Evolutionary conservation across 768 basidiomycete species (phyloP), one percentile per base, ranked within the genome.

Genomic region (Auricularia heimuer): DNA sequence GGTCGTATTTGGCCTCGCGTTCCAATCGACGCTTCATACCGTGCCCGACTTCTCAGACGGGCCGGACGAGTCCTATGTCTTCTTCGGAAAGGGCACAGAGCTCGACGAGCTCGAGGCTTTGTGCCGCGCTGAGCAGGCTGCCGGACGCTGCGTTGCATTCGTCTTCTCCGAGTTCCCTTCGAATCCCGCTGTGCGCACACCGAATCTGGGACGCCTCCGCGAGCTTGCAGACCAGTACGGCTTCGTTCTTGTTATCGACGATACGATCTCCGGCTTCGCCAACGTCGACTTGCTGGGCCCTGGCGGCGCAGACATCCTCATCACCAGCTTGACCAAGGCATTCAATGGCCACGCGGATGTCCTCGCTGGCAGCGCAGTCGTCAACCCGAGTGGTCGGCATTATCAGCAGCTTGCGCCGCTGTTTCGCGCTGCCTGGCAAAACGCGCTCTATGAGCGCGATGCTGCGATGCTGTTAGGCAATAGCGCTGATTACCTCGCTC

Each of bases 321-420:
- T 81, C 56, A 80, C 78, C 67, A 80, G 79, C 71, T 66, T 84
- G 69, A 81, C 81, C 24, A 84, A 84, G 74, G 77, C 83, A 63
- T 84, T 84, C 70, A 79, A 78, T 65, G 82, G 82, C 1, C 78
- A 80, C 64, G 75, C 77, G 12, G 83, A 84, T 68, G 82, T 83
- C 62, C 81, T 83, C 78, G 82, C 82, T 33, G 82, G 82, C 68
- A 79, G 78, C 21, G 47, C 47, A 6, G 47, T 51, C 10, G 47
- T 51, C 11, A 51, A 51, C 47, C 47, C 47, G 18, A 51, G 47
- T 18, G 47, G 47, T 4, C 47, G 18, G 14, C 47, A 51, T 18
- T 51, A 51, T 18, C 6, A 21, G 18, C 47, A 51, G 21, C 47
- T 51, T 10, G 4, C 16, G 21, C 47, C 47, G 47, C 7, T 51